A percentile compares a stretch with the other conserved stretches of the same genome.
phyloP scores from a whole-genome alignment of 2,329 filamentous ascomycete species.

The Sarocladium strictum region DNA sequence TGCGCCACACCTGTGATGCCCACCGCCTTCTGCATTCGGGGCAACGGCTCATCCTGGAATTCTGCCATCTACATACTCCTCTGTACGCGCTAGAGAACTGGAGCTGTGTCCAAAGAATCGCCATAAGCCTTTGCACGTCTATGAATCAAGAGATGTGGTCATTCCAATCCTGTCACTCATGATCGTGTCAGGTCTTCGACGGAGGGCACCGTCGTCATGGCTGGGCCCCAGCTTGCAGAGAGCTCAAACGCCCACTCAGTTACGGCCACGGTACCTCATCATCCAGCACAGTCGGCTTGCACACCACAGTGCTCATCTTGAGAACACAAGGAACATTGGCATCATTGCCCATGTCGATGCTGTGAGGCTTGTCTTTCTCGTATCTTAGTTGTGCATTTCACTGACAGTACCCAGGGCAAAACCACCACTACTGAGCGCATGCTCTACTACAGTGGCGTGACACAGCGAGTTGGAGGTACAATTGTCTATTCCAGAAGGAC shows the following conservation, averaged over 20 bases:
- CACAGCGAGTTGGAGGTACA: constrained; percentile 70
- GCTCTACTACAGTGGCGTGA: constrained; percentile 93
- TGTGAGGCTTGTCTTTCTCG: constrained; percentile 30
- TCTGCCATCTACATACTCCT: not conserved
- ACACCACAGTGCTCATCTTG: constrained; percentile 21
- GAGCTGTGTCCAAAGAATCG: not conserved
- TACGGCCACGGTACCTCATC: not conserved
- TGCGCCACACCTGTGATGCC: not conserved
- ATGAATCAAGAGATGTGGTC: not conserved
- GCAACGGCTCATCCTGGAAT: constrained; percentile 7
- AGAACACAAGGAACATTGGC: constrained; percentile 83
- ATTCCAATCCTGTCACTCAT: not conserved
- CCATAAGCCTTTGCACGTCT: not conserved
- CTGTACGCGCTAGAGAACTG: not conserved
- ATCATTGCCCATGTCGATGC: constrained; percentile 99
- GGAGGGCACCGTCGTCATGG: not conserved
- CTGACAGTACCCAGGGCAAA: constrained; percentile 58
- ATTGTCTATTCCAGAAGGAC: constrained; percentile 9
- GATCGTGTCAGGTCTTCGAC: not conserved
- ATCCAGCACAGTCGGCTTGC: constrained; percentile 7
- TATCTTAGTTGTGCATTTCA: not conserved
- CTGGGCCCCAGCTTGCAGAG: not conserved
- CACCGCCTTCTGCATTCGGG: constrained; percentile 13
- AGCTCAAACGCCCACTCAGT: not conserved
- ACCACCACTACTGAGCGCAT: constrained; percentile 98